Evolutionary conservation across 2,329 filamentous ascomycete species (phyloP).

Genomic region (Anisogramma anomala): DNA sequence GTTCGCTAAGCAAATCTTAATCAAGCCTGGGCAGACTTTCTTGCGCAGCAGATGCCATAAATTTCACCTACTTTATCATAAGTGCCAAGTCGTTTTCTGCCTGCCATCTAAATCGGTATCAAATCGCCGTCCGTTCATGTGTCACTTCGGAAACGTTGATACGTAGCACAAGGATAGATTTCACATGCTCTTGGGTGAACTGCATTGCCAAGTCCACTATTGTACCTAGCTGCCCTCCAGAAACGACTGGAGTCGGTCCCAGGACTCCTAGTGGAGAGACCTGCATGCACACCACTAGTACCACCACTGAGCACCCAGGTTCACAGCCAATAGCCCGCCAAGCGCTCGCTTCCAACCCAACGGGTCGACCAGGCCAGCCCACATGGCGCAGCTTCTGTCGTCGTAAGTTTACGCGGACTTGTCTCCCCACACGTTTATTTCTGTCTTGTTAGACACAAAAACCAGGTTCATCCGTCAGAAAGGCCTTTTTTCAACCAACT

Average conservation of each 20-base stretch:
- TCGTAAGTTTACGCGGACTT: not conserved
- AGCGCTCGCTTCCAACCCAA: conserved; percentile 3
- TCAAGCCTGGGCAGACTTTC: too few relatives aligned
- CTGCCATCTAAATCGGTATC: too few relatives aligned
- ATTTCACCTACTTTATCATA: too few relatives aligned
- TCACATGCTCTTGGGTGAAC: conserved; percentile 4
- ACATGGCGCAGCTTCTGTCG: conserved; percentile 3
- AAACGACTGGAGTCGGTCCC: conserved; percentile 5
- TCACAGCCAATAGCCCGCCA: conserved; percentile 4
- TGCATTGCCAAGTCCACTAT: conserved; percentile 9
- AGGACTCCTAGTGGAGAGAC: conserved; percentile 1
- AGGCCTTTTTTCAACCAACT: conserved; percentile 1
- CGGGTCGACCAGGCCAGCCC: too few relatives aligned
- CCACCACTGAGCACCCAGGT: conserved; percentile 1
- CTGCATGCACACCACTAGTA: too few relatives aligned
- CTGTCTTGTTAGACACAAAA: not conserved
- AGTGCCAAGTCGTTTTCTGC: too few relatives aligned
- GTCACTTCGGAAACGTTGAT: not conserved
- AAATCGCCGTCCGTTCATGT: too few relatives aligned
- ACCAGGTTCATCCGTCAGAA: not conserved
- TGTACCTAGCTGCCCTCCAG: conserved; percentile 5
- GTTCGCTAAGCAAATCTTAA: too few relatives aligned
- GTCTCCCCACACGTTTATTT: not conserved
- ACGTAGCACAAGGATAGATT: not conserved
- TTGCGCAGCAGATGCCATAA: too few relatives aligned